phyloP scores from a whole-genome alignment of 805 yeast species.

The Candida broadrunensis region DNA sequence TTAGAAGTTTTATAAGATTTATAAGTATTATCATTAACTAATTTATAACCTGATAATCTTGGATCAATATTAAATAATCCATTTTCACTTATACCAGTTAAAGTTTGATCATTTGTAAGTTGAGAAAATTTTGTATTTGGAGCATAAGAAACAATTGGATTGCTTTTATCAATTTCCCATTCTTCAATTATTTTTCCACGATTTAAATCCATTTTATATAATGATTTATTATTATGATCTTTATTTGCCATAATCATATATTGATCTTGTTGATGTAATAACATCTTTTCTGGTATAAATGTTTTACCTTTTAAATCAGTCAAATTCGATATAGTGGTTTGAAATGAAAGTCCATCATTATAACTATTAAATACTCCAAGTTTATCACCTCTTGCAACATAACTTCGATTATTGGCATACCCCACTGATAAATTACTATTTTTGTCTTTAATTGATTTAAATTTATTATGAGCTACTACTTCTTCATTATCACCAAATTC shows the following conservation, averaged over 20 bases:
- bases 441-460: slow-evolving; percentile 28
- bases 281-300: slow-evolving; percentile 57
- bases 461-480: slow-evolving; percentile 15
- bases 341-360: slow-evolving; percentile 51
- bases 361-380: slow-evolving; percentile 76
- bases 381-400: slow-evolving; percentile 73
- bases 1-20: slow-evolving; percentile 50
- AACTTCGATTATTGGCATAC: slow-evolving; percentile 65
- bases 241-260: slow-evolving; percentile 63
- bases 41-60: slow-evolving; percentile 53
- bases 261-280: slow-evolving; percentile 77
- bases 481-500: slow-evolving; percentile 39
- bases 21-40: slow-evolving; percentile 47
- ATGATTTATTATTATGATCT: slow-evolving; percentile 31
- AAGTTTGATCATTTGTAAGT: slow-evolving; percentile 67
- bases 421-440: slow-evolving; percentile 75
- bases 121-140: slow-evolving; percentile 76
- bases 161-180: slow-evolving; percentile 57
- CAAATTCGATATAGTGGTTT: slow-evolving; percentile 66
- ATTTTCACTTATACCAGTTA: slow-evolving; percentile 65
- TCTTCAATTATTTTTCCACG: slow-evolving; percentile 84
- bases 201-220: slow-evolving; percentile 76
- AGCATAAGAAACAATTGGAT: slow-evolving; percentile 56
- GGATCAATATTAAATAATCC: slow-evolving; percentile 80
- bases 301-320: slow-evolving; percentile 46